Evolutionary conservation across 2,329 filamentous ascomycete species (phyloP), one percentile per base, ranked within the genome.

Genomic region (Esteya vermicola): DNA sequence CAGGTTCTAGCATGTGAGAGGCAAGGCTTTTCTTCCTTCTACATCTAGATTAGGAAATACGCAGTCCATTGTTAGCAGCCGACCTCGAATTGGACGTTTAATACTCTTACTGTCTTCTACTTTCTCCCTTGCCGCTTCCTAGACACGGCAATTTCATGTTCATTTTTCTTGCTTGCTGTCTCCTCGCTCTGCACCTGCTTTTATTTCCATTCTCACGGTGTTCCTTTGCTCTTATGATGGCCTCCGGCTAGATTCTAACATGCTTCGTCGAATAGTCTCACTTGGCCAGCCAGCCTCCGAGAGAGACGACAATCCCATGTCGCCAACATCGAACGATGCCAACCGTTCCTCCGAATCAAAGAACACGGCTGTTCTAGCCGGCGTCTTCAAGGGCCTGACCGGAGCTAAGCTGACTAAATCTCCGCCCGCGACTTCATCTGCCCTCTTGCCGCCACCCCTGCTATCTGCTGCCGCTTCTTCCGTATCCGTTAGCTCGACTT

Each of bases 351-450:
- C 68, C 51, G 74, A 79, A 54, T 61, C 68, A 42, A 70, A 64
- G 58, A 65, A 59, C 51, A 56, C 64, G 31, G 64, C 73, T 45
- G 72, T 72, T 49, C 63, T 80, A 50, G 73, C 72, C 50, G 70
- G 72, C 49, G 74, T 80, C 45, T 74, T 80, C 53, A 76, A 75
- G 51, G 74, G 70, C 49, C 60, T 80, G 50, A 69, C 75, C 36
- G 66, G 65, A 5, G 64, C 64, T 43, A 75, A 67, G 55, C 59
- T 68, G 43, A 63, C 63, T 34, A 76, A 70, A 49, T 65, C 68
- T 4, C 33, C 45, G 3, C 21, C 42, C 4, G 20, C 32, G 4
- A 35, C 43, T 30, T 4, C 35, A 38, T 7, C 35, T 36, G 4
- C 22, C 40, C 2, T 21, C 38, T 7, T n/a, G 43, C 31, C 22